phyloP scores from a whole-genome alignment of 768 basidiomycete species.

The Termitomyces sp. region DNA sequence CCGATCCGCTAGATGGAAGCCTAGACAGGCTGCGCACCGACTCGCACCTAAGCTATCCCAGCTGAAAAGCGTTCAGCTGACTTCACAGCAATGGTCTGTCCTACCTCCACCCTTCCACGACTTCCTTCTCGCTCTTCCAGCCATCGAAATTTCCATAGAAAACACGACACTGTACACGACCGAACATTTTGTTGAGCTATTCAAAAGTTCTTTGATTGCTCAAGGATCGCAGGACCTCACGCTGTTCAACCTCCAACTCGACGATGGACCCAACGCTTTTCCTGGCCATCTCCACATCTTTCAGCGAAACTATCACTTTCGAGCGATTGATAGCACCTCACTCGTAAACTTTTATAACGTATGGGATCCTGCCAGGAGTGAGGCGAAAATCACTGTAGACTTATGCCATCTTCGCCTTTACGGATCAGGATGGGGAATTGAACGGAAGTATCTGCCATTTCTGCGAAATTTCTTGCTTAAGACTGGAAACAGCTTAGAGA shows the following conservation, averaged over 20 bases:
- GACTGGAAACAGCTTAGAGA: not conserved
- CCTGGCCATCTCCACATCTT: not conserved
- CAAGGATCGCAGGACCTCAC: not conserved
- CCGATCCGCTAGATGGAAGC: not conserved
- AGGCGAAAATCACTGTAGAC: not conserved
- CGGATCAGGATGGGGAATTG: not conserved
- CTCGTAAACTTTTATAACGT: not conserved
- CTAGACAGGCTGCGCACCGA: not conserved
- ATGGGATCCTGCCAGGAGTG: not conserved
- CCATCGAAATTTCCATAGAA: not conserved
- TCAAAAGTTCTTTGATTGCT: not conserved
- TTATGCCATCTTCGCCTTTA: not conserved
- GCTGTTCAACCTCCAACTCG: not conserved
- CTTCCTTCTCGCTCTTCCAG: not conserved
- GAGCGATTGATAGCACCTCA: not conserved
- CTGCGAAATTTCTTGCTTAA: not conserved
- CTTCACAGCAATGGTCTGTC: not conserved
- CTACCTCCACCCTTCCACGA: not conserved
- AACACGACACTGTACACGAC: not conserved
- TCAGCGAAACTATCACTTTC: not conserved
- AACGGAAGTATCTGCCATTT: not conserved
- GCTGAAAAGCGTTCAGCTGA: not conserved
- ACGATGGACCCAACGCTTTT: not conserved
- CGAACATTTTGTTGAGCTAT: not conserved
- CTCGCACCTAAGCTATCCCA: not conserved